Evolutionary conservation across 83 land plant species (phyloP), one percentile per base, ranked within the genome.

Genomic region (Isoetes engelmannii): DNA sequence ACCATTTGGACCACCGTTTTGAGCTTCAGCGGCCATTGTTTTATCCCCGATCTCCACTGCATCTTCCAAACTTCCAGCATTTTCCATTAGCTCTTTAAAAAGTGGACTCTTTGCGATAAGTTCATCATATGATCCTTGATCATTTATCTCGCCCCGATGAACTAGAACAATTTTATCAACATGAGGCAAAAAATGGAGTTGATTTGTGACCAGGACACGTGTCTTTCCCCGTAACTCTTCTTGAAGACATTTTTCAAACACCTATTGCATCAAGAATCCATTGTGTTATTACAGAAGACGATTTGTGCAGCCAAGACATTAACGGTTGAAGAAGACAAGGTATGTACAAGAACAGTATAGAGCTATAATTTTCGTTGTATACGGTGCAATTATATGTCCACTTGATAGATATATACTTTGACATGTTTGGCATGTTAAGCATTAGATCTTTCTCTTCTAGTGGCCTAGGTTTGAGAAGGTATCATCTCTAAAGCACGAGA

Each of bases 51-150:
- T 97, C 15, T 82, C 84, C 4, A 51, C 69, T 21, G 77, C 57
- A 48, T 92, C 89, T 74, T 92, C 97, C 87, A 91, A 72, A 65
- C 88, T 88, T 18, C 99, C 99, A 51, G 97, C 97, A 82, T 91
- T 95, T 71, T 91, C 97, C 99, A 95, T 94, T 46, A 95, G 73
- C 71, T 87, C 86, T 74, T 91, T 85, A 75, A 95, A 95, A 44
- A 88, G 70, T 10, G 68, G 57, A 15, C 97, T 91, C 67, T 75
- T 81, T 13, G 42, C 72, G 21, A 82, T 81, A 7, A 95, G 81
- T 53, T 91, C 91, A 41, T 88, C 91, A 72, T 80, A 95, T 1
- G 97, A 86, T 47, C 99, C 99, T 57, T 91, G 87, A 80, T 95
- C 97, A 80, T 91, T 86, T 47, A 95, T 84, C 75, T 74, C 77